Evolutionary conservation across 2,329 filamentous ascomycete genomes (phyloP).

Genomic region (Xylariomycetidae sp.): DNA sequence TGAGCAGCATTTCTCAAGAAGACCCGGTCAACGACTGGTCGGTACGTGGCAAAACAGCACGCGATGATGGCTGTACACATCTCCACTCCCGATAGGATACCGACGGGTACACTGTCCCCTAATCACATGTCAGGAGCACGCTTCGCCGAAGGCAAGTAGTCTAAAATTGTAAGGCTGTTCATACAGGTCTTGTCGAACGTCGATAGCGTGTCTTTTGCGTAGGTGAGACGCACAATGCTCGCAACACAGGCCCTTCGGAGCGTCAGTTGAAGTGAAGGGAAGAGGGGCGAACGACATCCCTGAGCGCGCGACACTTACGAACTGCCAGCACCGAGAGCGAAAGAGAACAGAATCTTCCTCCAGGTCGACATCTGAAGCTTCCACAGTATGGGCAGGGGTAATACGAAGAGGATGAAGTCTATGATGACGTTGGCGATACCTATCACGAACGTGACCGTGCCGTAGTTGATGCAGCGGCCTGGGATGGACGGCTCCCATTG

Average conservation of each 20-base stretch:
- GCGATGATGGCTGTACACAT: neutral
- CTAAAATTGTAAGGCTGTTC: neutral
- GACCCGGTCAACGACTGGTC: neutral
- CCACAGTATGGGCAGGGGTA: conserved; percentile 1
- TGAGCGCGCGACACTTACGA: neutral
- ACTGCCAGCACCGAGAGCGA: neutral
- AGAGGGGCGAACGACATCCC: neutral
- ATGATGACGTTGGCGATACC: neutral
- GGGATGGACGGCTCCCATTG: neutral
- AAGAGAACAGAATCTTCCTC: neutral
- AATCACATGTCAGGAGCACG: neutral
- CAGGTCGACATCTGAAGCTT: neutral
- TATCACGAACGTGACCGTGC: conserved; percentile 1
- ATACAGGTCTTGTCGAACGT: neutral
- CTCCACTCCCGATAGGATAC: neutral
- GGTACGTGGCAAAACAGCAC: neutral
- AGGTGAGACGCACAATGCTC: neutral
- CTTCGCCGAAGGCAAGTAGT: neutral
- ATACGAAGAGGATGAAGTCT: neutral
- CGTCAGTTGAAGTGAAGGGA: neutral
- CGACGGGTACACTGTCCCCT: neutral
- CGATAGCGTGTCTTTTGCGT: neutral
- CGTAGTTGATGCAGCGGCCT: conserved; percentile 1
- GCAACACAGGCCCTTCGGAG: neutral
- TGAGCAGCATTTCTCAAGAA: no score